Percentiles rank a stretch among this genome's conserved stretches.
Evolutionary conservation across 495 filamentous ascomycete species (phyloP).

Genomic region (Evernia prunastri): DNA sequence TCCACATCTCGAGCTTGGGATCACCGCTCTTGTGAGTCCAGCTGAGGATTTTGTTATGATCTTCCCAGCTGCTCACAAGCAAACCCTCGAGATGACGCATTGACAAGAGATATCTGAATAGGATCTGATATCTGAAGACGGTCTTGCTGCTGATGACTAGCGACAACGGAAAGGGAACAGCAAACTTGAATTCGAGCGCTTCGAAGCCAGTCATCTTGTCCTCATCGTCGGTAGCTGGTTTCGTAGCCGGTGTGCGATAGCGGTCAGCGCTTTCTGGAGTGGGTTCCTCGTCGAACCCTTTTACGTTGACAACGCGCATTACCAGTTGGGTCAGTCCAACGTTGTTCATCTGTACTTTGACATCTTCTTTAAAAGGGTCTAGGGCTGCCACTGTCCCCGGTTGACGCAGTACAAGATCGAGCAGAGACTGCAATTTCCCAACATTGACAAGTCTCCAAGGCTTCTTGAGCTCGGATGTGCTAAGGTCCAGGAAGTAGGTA

Average conservation of each 20-base stretch:
- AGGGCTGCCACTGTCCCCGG: conserved; percentile 89
- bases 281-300: conserved; percentile 81
- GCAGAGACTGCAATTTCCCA: conserved; percentile 83
- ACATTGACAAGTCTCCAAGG: conserved; percentile 82
- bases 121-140: conserved; percentile 86
- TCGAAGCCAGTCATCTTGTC: conserved; percentile 85
- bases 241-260: conserved; percentile 47
- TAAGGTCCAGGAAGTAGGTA: conserved; percentile 90
- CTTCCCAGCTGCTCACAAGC: conserved; percentile 78
- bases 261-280: conserved; percentile 50
- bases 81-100: conserved; percentile 82
- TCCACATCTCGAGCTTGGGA: conserved; percentile 79
- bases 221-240: conserved; percentile 56
- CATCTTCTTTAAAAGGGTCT: conserved; percentile 96
- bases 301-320: conserved; percentile 92
- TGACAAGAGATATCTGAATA: conserved; percentile 87
- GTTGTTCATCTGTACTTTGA: conserved; percentile 96
- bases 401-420: conserved; percentile 90
- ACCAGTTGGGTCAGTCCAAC: conserved; percentile 84
- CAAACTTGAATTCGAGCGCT: conserved; percentile 86
- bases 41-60: conserved; percentile 72
- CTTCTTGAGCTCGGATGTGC: conserved; percentile 79
- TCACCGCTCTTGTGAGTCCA: conserved; percentile 78
- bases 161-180: conserved; percentile 92
- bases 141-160: conserved; percentile 95